These are phyloP conservation scores for Vaccinium corymbosum DNA, from an alignment of 148 eudicot species.

Conservation along the genomic window DNA sequence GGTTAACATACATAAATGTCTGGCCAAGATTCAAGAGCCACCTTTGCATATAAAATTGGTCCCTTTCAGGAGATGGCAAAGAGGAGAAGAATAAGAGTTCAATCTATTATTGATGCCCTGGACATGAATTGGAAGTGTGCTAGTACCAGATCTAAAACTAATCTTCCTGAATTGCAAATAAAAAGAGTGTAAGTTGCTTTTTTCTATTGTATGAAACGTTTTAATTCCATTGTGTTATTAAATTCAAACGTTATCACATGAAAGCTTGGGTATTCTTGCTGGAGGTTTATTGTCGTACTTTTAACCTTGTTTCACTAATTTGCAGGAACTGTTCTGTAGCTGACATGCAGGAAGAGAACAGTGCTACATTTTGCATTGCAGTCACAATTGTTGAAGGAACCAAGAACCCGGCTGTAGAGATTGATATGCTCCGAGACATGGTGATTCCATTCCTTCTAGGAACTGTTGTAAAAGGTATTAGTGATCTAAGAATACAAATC, in stretches of 20 bases:
- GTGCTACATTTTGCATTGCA: constrained; percentile 48
- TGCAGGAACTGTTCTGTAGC: constrained; percentile 46
- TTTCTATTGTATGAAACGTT: not conserved
- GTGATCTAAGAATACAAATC: not conserved
- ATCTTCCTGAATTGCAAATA: constrained; percentile 56
- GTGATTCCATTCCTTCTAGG: constrained; percentile 64
- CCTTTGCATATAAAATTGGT: constrained; percentile 7
- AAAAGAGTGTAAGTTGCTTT: constrained; percentile 48
- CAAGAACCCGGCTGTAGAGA: constrained; percentile 27
- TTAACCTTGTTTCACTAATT: constrained; percentile 19
- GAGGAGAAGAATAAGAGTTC: constrained; percentile 49
- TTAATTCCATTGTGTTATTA: not conserved
- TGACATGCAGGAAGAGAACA: constrained; percentile 26
- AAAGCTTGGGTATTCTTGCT: constrained; percentile 3
- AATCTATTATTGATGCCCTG: constrained; percentile 64
- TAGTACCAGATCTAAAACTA: constrained; percentile 22
- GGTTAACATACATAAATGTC: not conserved
- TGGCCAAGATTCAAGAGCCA: constrained; percentile 6
- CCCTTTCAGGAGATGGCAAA: constrained; percentile 53
- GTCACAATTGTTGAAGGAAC: constrained; percentile 41
- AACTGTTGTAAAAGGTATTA: constrained; percentile 65
- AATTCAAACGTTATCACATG: not conserved
- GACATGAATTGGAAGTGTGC: constrained; percentile 35
- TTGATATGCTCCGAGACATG: constrained; percentile 48
- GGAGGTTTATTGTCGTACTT: not conserved